phyloP scores from a whole-genome alignment of 202 grass and related monocot genomes.

The Setaria viridis region DNA sequence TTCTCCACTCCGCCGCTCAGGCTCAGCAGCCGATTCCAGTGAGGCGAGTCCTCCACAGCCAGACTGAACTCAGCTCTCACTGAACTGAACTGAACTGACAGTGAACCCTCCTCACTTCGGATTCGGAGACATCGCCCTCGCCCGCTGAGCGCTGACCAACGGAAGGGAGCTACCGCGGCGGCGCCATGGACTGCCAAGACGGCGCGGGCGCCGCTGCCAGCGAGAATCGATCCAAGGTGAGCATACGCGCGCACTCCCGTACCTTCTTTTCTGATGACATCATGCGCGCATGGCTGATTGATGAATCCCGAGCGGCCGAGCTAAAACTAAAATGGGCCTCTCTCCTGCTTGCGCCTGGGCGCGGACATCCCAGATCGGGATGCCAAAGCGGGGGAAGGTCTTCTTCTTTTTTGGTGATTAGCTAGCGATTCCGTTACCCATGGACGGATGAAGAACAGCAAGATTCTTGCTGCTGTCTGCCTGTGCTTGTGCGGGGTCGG shows the following conservation, averaged over 20 bases:
- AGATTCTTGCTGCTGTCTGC: neutral
- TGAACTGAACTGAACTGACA: neutral
- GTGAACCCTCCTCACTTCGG: neutral
- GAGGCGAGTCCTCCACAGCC: neutral
- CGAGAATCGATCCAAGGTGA: slow-evolving; percentile 43
- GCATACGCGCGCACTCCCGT: neutral
- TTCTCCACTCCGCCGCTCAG: neutral
- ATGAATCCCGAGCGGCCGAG: neutral
- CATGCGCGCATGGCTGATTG: neutral
- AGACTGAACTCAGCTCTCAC: neutral
- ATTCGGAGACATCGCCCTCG: slow-evolving; percentile 13
- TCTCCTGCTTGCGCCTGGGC: neutral
- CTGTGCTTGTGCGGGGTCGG: neutral
- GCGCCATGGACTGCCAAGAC: slow-evolving; percentile 34
- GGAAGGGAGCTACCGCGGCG: neutral
- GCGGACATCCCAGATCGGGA: neutral
- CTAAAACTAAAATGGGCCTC: slow-evolving; percentile 3
- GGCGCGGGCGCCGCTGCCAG: neutral
- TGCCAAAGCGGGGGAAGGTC: neutral
- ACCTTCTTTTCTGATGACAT: neutral
- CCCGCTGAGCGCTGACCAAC: neutral
- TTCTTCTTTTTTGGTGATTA: neutral
- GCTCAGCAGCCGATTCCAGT: neutral
- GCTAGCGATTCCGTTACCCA: neutral
- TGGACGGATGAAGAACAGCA: neutral